Evolutionary conservation across 2,329 filamentous ascomycete species (phyloP), one percentile per base, ranked within the genome.

Genomic region (Arthrocladium fulminans): DNA sequence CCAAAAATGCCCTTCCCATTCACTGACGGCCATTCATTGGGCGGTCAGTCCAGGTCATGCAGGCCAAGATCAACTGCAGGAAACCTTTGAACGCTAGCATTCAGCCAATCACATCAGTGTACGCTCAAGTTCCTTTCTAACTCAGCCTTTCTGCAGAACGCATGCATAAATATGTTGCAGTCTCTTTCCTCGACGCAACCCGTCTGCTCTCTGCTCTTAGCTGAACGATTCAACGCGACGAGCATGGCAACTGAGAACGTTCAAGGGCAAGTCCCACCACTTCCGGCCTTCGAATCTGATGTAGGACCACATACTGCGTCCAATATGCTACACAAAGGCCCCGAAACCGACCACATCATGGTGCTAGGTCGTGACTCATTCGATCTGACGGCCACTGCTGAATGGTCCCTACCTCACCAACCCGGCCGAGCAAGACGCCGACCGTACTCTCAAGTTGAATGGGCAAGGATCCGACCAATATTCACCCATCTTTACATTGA

Each of bases 401-500:
- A 7, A 9, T 4, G 3, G 37, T 22, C 37, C 6, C 8, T 12
- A 22, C 4, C 37, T 46, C 43, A 10, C 15, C 12, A 25, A 43
- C 22, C 12, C 40, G 12, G 7, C 10, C 23, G 40, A 45, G 12
- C 20, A 37, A 45, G 27, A 32, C 29, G 43, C 12, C 43, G 43
- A 22, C n/a, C 27, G 5, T 35, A 45, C 43, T n/a, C 25, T 20
- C 3, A 15, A 8, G 20, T 15, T n/a, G 43, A 32, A 37, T 47
- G 45, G 45, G 22, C 17, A 3, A 38, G n/a, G 3, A 23, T 39
- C 27, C 45, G 45, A 7, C 32, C 45, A 15, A 15, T 43, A 5
- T 43, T 51, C 29, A 48, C 49, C n/a, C 38, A 19, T 12, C 49
- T 51, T 19, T 51, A 47, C 30, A 30, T 30, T 19, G 45, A 51